Evolutionary conservation across 1,284 basidiomycete species (phyloP).

Genomic region (Fistulina hepatica): DNA sequence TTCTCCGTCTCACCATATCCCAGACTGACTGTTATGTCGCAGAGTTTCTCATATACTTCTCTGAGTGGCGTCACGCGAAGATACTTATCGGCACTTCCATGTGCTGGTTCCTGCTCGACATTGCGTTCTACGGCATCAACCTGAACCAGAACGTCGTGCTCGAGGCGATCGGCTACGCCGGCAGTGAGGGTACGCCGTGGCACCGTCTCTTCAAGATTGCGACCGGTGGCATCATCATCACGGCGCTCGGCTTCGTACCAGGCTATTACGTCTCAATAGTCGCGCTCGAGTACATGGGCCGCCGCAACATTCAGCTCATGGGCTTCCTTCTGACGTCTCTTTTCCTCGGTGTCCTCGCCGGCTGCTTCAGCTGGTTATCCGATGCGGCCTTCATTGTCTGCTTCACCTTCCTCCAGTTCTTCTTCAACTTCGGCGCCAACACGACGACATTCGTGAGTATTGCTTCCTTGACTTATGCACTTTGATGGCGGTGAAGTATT

Average conservation of each 20-base stretch:
- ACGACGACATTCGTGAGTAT: constrained; percentile 55
- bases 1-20: neutral
- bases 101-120: constrained; percentile 33
- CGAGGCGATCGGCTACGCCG: constrained; percentile 55
- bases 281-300: constrained; percentile 61
- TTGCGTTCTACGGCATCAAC: constrained; percentile 67
- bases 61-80: constrained; percentile 32
- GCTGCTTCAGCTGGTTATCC: constrained; percentile 51
- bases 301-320: constrained; percentile 69
- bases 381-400: constrained; percentile 60
- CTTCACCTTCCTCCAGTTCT: constrained; percentile 59
- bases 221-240: constrained; percentile 60
- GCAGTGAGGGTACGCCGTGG: constrained; percentile 46
- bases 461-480: too few relatives aligned
- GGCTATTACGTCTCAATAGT: constrained; percentile 64
- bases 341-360: constrained; percentile 57
- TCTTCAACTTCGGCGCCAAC: constrained; percentile 84
- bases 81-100: constrained; percentile 29
- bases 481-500: too few relatives aligned
- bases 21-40: neutral
- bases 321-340: constrained; percentile 65
- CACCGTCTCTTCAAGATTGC: constrained; percentile 51
- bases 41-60: constrained; percentile 33
- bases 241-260: constrained; percentile 64
- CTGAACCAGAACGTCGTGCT: constrained; percentile 69